A percentile compares a stretch with the other conserved stretches of the same genome.
Evolutionary conservation across 2,329 filamentous ascomycete species (phyloP).

Genomic region (Aspergillus nomiae): DNA sequence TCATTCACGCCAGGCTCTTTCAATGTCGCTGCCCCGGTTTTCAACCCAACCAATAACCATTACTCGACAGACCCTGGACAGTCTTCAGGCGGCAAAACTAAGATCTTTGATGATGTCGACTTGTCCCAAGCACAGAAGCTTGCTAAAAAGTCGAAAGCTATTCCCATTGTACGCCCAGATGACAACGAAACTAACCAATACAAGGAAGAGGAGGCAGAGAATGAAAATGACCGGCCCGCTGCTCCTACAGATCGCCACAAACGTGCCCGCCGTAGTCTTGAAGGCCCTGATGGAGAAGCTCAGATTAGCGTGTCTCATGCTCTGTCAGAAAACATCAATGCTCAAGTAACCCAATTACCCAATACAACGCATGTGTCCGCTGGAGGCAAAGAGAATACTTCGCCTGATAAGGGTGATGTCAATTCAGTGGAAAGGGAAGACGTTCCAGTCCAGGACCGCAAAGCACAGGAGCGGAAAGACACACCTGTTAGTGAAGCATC

Average conservation of each 20-base stretch:
- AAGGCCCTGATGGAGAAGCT: conserved; percentile 72
- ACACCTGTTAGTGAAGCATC: conserved; percentile 42
- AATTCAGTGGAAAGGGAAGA: conserved; percentile 30
- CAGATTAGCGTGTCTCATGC: conserved; percentile 64
- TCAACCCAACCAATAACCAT: conserved; percentile 60
- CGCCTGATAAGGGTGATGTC: conserved; percentile 43
- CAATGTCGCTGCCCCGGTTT: conserved; percentile 74
- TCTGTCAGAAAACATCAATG: conserved; percentile 34
- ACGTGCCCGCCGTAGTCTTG: conserved; percentile 66
- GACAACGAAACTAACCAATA: conserved; percentile 48
- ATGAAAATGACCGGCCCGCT: conserved; percentile 63
- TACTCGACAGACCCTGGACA: conserved; percentile 26
- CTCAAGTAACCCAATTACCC: conserved; percentile 26
- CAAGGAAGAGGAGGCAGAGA: conserved; percentile 49
- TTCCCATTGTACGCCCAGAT: conserved; percentile 74
- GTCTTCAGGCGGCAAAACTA: conserved; percentile 29
- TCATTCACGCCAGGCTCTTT: conserved; percentile 72
- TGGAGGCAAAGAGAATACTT: conserved; percentile 40
- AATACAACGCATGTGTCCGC: conserved; percentile 29
- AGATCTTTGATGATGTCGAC: conserved; percentile 70
- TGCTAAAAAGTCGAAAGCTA: conserved; percentile 74
- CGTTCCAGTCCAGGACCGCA: conserved; percentile 46
- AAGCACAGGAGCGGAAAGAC: conserved; percentile 27
- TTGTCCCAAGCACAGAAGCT: conserved; percentile 65
- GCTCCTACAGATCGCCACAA: conserved; percentile 73